Conservation (phyloP, 805 yeast species). For the Ogataea ramenticola region DNA sequence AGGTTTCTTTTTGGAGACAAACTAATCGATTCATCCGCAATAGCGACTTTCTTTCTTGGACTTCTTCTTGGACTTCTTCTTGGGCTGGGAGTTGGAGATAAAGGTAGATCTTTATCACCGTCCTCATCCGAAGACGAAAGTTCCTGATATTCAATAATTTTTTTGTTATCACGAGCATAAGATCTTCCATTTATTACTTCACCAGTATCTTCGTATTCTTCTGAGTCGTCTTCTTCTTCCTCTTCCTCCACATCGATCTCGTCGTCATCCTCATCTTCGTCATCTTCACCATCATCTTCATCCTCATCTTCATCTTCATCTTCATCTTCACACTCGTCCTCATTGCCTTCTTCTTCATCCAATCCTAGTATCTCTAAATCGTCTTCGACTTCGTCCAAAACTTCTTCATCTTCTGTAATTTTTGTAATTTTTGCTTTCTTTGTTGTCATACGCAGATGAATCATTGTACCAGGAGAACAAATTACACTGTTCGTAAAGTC, state of each 20-base stretch:
- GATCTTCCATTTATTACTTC: background rate
- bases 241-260: slow-evolving; percentile 2
- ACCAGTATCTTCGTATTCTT: background rate
- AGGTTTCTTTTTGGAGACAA: background rate
- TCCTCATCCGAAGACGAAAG: background rate
- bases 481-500: slow-evolving; percentile 8
- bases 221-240: slow-evolving; percentile 1
- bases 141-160: background rate
- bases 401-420: background rate
- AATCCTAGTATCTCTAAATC: no score
- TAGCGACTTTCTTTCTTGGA: background rate
- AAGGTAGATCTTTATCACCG: background rate
- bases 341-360: slow-evolving; percentile 12
- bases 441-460: background rate
- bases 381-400: background rate
- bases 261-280: slow-evolving; percentile 4
- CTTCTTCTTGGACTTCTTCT: background rate
- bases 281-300: slow-evolving; percentile 4
- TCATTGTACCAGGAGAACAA: slow-evolving; percentile 15
- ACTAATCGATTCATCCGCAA: background rate
- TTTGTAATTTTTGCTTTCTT: background rate
- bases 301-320: slow-evolving; percentile 8
- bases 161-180: background rate
- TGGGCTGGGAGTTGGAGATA: background rate
- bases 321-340: slow-evolving; percentile 9